Conservation (phyloP, 257 asterid genomes). For the Solanum corneliomulleri region DNA sequence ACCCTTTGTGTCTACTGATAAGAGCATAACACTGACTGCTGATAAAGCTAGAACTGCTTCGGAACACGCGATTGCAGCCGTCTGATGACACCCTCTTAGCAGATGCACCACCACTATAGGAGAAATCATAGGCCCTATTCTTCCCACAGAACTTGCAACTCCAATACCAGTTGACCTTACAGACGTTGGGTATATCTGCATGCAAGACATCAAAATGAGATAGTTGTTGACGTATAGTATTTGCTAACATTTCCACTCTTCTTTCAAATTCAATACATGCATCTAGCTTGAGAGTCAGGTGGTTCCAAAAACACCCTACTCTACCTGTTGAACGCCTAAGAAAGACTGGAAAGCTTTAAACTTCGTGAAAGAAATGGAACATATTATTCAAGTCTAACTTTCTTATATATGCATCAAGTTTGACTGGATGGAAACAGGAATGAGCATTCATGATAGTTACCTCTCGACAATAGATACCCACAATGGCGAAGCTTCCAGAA, state of each 20-base stretch:
- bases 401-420: background rate
- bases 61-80: constrained; percentile 9
- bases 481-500: constrained; percentile 40
- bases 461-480: constrained; percentile 58
- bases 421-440: background rate
- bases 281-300: background rate
- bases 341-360: background rate
- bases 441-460: constrained; percentile 9
- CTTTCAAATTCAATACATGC: background rate
- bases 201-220: background rate
- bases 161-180: constrained; percentile 24
- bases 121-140: constrained; percentile 24
- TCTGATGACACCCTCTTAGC: constrained; percentile 9
- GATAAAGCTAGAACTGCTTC: constrained; percentile 7
- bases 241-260: background rate
- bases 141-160: constrained; percentile 19
- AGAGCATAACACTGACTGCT: constrained; percentile 5
- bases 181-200: constrained; percentile 25
- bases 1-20: constrained; percentile 21
- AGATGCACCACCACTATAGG: constrained; percentile 18
- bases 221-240: background rate
- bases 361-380: background rate
- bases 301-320: background rate
- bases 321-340: background rate
- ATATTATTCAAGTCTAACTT: background rate